Percentiles rank a stretch among this genome's conserved stretches.
phyloP scores from a whole-genome alignment of 306 rosid species.

The Quercus robur region DNA sequence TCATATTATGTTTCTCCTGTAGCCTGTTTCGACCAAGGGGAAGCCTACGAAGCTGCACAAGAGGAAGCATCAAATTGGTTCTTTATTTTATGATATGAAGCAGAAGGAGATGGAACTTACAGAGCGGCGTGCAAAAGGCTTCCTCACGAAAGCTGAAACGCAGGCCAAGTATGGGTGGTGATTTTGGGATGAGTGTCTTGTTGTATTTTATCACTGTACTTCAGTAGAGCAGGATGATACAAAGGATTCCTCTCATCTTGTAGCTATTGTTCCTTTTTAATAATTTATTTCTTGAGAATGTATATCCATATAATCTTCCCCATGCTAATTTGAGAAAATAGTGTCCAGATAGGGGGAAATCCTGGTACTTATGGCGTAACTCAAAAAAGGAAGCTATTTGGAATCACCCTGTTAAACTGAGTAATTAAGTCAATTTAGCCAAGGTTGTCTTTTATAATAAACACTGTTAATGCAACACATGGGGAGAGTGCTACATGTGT shows the following conservation, averaged over 20 bases:
- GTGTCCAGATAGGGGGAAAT: neutral
- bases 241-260: neutral
- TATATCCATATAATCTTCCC: neutral
- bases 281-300: neutral
- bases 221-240: neutral
- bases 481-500: too few relatives aligned
- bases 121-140: constrained; percentile 82
- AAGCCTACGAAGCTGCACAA: constrained; percentile 87
- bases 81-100: constrained; percentile 77
- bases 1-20: constrained; percentile 8
- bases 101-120: constrained; percentile 83
- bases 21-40: constrained; percentile 79
- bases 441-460: too few relatives aligned
- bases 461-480: too few relatives aligned
- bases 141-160: constrained; percentile 94
- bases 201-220: constrained; percentile 7
- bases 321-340: neutral
- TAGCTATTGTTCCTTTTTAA: neutral
- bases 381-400: too few relatives aligned
- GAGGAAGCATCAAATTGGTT: constrained; percentile 96
- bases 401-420: too few relatives aligned
- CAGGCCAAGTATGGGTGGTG: constrained; percentile 99
- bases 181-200: constrained; percentile 16
- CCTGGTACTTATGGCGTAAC: too few relatives aligned
- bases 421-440: too few relatives aligned